phyloP scores from a whole-genome alignment of 2,329 filamentous ascomycete genomes.

The Bipolaris bicolor region DNA sequence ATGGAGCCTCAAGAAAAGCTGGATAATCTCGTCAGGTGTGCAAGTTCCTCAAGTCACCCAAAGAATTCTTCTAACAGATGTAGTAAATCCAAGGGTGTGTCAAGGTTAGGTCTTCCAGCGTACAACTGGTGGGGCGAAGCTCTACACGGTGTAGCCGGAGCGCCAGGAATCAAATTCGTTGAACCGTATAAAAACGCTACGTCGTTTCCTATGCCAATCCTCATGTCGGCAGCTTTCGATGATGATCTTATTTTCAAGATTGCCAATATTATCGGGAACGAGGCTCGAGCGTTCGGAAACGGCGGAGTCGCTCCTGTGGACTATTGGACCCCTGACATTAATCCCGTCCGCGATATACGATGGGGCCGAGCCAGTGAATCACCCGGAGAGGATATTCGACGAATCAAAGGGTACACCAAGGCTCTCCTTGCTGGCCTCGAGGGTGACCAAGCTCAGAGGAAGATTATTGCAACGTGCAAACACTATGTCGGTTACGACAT shows the following conservation, averaged over 20 bases:
- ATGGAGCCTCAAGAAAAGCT: slow-evolving; percentile 62
- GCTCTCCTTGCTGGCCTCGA: slow-evolving; percentile 37
- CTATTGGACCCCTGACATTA: slow-evolving; percentile 72
- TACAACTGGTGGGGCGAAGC: slow-evolving; percentile 65
- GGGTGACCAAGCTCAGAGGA: slow-evolving; percentile 25
- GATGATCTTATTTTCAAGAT: slow-evolving; percentile 65
- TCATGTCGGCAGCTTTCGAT: slow-evolving; percentile 68
- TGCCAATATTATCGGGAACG: slow-evolving; percentile 62
- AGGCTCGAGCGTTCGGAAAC: slow-evolving; percentile 71
- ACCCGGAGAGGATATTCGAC: slow-evolving; percentile 63
- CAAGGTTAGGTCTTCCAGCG: slow-evolving; percentile 61
- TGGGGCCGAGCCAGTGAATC: slow-evolving; percentile 66
- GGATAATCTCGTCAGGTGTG: slow-evolving; percentile 30
- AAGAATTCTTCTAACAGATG: slow-evolving; percentile 53
- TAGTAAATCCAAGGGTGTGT: slow-evolving; percentile 57
- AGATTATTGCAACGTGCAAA: slow-evolving; percentile 56
- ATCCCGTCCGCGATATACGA: slow-evolving; percentile 67
- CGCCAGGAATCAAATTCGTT: slow-evolving; percentile 62
- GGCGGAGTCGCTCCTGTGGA: slow-evolving; percentile 59
- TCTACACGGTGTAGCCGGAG: slow-evolving; percentile 65
- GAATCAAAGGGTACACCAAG: slow-evolving; percentile 54
- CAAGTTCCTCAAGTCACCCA: background rate
- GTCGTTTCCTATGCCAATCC: slow-evolving; percentile 69
- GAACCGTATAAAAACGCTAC: slow-evolving; percentile 66
- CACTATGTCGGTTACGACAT: slow-evolving; percentile 50